Evolutionary conservation across 2,329 filamentous ascomycete genomes (phyloP).

Genomic region (Ceratocystis papillata): DNA sequence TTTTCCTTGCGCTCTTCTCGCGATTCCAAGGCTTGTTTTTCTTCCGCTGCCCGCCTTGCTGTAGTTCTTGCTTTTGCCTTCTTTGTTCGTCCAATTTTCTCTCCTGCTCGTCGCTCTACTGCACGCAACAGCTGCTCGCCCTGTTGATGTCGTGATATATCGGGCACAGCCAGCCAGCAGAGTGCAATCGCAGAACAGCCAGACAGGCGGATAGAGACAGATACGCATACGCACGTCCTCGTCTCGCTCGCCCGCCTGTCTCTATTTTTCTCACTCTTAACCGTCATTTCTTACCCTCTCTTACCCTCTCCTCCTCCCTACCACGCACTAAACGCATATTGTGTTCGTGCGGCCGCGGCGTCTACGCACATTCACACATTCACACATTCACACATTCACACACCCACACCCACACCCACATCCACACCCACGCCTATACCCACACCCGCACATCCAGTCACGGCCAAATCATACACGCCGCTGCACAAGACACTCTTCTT

Average conservation of each 20-base stretch:
- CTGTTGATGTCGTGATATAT: conserved; percentile 1
- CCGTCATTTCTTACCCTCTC: conserved; percentile 12
- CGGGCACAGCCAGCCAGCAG: background rate
- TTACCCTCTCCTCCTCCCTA: conserved; percentile 26
- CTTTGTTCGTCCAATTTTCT: conserved; percentile 1
- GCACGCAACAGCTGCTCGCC: background rate
- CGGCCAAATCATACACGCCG: background rate
- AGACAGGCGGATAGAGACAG: background rate
- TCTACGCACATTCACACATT: background rate
- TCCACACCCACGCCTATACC: too few relatives aligned
- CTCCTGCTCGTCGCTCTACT: background rate
- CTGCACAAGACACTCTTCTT: too few relatives aligned
- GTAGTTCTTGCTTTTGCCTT: background rate
- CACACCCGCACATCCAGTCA: background rate
- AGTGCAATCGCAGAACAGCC: background rate
- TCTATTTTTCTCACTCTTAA: conserved; percentile 13
- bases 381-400: background rate
- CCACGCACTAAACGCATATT: conserved; percentile 8
- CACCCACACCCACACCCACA: background rate
- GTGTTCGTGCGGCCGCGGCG: too few relatives aligned
- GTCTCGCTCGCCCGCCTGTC: background rate
- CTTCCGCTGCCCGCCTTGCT: background rate
- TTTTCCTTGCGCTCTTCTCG: background rate
- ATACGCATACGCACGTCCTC: background rate
- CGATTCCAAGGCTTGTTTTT: conserved; percentile 1